Evolutionary conservation across 192 early-diverging fungal genomes (phyloP).

Genomic region (Umbelopsis sp.): DNA sequence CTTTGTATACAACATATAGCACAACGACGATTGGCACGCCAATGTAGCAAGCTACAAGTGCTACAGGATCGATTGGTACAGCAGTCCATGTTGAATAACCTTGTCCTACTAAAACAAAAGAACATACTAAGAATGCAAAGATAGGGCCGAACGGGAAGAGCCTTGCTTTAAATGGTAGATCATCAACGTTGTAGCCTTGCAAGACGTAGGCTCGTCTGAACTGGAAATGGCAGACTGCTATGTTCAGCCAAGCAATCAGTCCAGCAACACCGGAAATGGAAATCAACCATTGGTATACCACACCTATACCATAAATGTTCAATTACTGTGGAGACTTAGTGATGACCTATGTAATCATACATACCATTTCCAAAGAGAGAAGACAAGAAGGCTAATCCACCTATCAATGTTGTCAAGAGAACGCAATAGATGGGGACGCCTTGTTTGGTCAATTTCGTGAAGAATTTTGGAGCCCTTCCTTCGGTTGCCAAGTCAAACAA

Average conservation of each 20-base stretch:
- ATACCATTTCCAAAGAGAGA: constrained; percentile 50
- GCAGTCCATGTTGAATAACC: constrained; percentile 55
- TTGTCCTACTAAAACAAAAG: constrained; percentile 64
- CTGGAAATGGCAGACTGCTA: constrained; percentile 79
- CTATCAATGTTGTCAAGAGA: constrained; percentile 52
- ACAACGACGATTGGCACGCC: constrained; percentile 67
- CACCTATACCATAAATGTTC: constrained; percentile 44
- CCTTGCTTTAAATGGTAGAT: constrained; percentile 73
- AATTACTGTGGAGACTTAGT: no score
- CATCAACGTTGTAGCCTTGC: constrained; percentile 62
- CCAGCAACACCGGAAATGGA: constrained; percentile 78
- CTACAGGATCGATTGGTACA: constrained; percentile 45
- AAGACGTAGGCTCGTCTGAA: constrained; percentile 80
- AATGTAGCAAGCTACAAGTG: constrained; percentile 67
- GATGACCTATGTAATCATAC: no score
- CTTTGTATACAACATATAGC: constrained; percentile 66
- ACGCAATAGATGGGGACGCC: constrained; percentile 69
- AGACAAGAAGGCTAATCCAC: constrained; percentile 59
- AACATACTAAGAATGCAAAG: constrained; percentile 59
- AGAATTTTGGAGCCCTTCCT: constrained; percentile 62
- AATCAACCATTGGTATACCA: constrained; percentile 69
- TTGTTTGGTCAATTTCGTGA: constrained; percentile 44
- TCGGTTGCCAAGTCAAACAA: constrained; percentile 62
- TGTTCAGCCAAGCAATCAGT: constrained; percentile 86
- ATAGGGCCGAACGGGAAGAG: constrained; percentile 75